phyloP scores from a whole-genome alignment of 495 filamentous ascomycete species.

The Chaetomium fimeti region DNA sequence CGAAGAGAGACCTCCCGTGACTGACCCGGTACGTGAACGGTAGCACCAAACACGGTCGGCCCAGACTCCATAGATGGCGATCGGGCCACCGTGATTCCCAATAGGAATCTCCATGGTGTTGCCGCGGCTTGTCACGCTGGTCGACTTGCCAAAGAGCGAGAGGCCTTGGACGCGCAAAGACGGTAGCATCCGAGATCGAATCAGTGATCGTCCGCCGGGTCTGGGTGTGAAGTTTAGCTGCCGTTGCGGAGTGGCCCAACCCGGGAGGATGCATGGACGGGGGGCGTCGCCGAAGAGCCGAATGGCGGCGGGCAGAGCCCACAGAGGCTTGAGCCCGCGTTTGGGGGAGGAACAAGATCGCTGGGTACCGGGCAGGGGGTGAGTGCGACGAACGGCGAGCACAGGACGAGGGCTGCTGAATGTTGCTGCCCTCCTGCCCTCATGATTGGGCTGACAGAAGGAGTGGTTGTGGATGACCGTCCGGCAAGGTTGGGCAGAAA shows the following conservation, averaged over 20 bases:
- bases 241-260: slow-evolving; percentile 19
- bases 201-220: slow-evolving; percentile 29
- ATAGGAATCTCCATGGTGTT: slow-evolving; percentile 12
- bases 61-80: slow-evolving; percentile 15
- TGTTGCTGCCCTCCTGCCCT: slow-evolving; percentile 24
- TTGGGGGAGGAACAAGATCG: slow-evolving; percentile 18
- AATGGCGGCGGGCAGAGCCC: no score
- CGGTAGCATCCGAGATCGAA: slow-evolving; percentile 35
- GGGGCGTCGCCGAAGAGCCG: slow-evolving; percentile 21
- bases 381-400: background rate
- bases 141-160: background rate
- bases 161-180: slow-evolving; percentile 17
- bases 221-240: slow-evolving; percentile 18
- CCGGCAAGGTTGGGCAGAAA: slow-evolving; percentile 42
- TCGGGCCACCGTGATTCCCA: slow-evolving; percentile 16
- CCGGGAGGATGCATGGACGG: slow-evolving; percentile 19
- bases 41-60: background rate
- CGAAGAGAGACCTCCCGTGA: slow-evolving; percentile 25
- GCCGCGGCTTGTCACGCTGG: slow-evolving; percentile 14
- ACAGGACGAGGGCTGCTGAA: slow-evolving; percentile 17
- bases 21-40: slow-evolving; percentile 21
- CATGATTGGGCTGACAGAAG: slow-evolving; percentile 34
- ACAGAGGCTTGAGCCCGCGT: slow-evolving; percentile 3
- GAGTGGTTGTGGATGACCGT: slow-evolving; percentile 36
- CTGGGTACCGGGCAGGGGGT: slow-evolving; percentile 20